Base-by-base conservation (phyloP, 2,329 filamentous ascomycete species). In the Golovinomyces cichoracearum region DNA sequence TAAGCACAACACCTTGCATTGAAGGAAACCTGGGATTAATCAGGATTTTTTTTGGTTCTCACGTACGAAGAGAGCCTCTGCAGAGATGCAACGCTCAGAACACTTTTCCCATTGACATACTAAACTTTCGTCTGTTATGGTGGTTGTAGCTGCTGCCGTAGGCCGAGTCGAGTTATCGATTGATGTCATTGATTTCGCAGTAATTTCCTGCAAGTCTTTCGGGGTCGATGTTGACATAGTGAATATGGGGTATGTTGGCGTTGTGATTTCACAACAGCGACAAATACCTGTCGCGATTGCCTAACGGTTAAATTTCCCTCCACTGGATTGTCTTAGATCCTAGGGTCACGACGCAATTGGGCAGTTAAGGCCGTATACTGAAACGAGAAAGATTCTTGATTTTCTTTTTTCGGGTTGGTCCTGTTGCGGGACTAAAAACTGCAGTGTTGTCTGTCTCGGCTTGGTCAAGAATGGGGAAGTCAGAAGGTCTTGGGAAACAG, bases 71-170 rank as follows among this genome's bases (percentile, higher is more conserved):
- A 65, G 59, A 51, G 62, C 57, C 53, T 64, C 63, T 26, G 63
- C 58, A 22, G 61, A 60, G 9, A 59, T 54, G 49, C 63, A 64
- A 51, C 61, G 58, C 51, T 64, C 63, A 5, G 57, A 56, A 49
- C 63, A 64, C 42, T 60, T 60, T 38, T 62, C 62, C 63, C 63
- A 65, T 54, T 64, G 63, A 48, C 63, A 65, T 15, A 59, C 57
- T 35, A 65, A 54, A 51, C 60, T 62, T 46, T 64, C 62, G 37
- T 63, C 59, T 3, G 52, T 50, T 13, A 54, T 37, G 2, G 27
- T 26, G 12, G 47, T 9, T 5, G 27, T 23, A 26, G 27, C 19
- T 33, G 12, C 46, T 26, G 57, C 51, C 22, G 48, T 48, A 33
- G 51, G 56, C 37, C 52, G 50, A 22, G 53, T 49, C 37, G 52